phyloP scores from a whole-genome alignment of 2,329 filamentous ascomycete species.

The Fusarium scirpi region DNA sequence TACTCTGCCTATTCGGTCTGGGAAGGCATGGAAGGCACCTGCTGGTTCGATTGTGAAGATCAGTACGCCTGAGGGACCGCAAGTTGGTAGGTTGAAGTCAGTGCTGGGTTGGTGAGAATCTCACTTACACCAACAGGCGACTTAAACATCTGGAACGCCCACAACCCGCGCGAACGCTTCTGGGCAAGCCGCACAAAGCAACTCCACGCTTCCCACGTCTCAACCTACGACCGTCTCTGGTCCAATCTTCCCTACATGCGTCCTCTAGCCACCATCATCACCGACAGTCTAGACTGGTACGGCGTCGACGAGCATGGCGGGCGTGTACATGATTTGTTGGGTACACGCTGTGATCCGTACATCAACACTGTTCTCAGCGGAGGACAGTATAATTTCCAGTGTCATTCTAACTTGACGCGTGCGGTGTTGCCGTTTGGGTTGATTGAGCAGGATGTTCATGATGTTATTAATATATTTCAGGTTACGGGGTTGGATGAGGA shows the following conservation, averaged over 20 bases:
- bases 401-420: slow-evolving; percentile 83
- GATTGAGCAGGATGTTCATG: slow-evolving; percentile 80
- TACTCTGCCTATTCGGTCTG: slow-evolving; percentile 78
- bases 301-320: slow-evolving; percentile 72
- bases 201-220: slow-evolving; percentile 81
- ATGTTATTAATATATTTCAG: slow-evolving; percentile 89
- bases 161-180: slow-evolving; percentile 83
- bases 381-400: slow-evolving; percentile 83
- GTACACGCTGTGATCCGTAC: slow-evolving; percentile 87
- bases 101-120: neutral
- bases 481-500: slow-evolving; percentile 80
- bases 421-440: slow-evolving; percentile 77
- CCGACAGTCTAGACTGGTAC: slow-evolving; percentile 74
- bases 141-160: slow-evolving; percentile 82
- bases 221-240: slow-evolving; percentile 80
- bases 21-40: slow-evolving; percentile 77
- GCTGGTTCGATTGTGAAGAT: slow-evolving; percentile 77
- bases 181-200: slow-evolving; percentile 85
- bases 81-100: slow-evolving; percentile 66
- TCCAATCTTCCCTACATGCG: slow-evolving; percentile 81
- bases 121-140: slow-evolving; percentile 65
- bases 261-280: slow-evolving; percentile 77
- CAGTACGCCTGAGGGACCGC: slow-evolving; percentile 80
- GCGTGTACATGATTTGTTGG: slow-evolving; percentile 81
- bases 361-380: slow-evolving; percentile 79